Percentiles rank a stretch among this genome's conserved stretches.
These are phyloP conservation scores for Phyllosticta paracitricarpa DNA, from an alignment of 2,329 filamentous ascomycete genomes.

Conservation along the genomic window DNA sequence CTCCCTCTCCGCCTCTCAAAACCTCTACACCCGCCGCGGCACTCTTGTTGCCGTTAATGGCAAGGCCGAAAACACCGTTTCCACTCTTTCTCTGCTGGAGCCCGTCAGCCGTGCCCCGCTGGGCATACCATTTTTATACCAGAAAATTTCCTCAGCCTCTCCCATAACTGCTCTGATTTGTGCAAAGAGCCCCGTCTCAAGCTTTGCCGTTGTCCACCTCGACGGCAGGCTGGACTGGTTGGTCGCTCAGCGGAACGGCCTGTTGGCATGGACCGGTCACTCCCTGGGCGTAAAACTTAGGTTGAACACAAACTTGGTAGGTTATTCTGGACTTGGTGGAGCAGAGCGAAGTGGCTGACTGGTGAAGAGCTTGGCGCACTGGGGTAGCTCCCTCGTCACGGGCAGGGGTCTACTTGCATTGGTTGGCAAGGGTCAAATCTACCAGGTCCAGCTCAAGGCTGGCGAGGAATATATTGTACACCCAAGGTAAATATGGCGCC, in stretches of 20 bases:
- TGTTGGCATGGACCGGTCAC: constrained; percentile 95
- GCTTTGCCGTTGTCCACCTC: constrained; percentile 77
- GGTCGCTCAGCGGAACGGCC: constrained; percentile 72
- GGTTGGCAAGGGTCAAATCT: constrained; percentile 78
- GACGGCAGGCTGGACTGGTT: constrained; percentile 96
- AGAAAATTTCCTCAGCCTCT: constrained; percentile 74
- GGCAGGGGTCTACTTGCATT: constrained; percentile 80
- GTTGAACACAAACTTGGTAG: constrained; percentile 60
- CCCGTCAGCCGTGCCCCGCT: constrained; percentile 70
- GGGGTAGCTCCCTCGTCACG: constrained; percentile 83
- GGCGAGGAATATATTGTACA: constrained; percentile 89
- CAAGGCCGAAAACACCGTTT: constrained; percentile 83
- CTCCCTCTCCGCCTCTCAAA: constrained; percentile 83
- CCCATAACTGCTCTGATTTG: constrained; percentile 83
- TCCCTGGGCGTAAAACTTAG: constrained; percentile 67
- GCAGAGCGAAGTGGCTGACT: constrained; percentile 26
- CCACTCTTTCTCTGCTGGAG: constrained; percentile 76
- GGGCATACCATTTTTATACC: constrained; percentile 91
- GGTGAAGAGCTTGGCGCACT: constrained; percentile 61
- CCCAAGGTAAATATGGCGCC: constrained; percentile 45
- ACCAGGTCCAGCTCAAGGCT: constrained; percentile 68
- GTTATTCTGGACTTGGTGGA: constrained; percentile 12
- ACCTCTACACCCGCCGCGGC: constrained; percentile 83
- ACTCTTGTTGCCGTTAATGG: constrained; percentile 85
- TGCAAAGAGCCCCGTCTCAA: constrained; percentile 75